A percentile compares a stretch with the other conserved stretches of the same genome.
Evolutionary conservation across 176 grass and related monocot genomes (phyloP).

Genomic region (Rhynchospora tenuis): DNA sequence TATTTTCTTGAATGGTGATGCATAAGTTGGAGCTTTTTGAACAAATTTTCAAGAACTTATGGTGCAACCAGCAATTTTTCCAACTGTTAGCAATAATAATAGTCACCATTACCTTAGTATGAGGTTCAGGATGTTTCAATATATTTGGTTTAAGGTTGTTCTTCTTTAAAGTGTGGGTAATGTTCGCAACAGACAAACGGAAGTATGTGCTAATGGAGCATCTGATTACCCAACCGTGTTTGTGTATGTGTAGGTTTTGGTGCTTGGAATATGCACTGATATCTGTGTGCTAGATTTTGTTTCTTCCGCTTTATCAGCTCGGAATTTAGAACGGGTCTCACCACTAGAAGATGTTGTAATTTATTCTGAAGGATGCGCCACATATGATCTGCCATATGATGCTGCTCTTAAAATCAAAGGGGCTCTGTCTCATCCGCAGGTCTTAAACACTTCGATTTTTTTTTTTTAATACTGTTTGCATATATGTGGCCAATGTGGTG

Average conservation of each 20-base stretch:
- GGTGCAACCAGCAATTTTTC: not conserved
- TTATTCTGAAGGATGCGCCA: slow-evolving; percentile 85
- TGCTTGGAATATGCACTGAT: slow-evolving; percentile 82
- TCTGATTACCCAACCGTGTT: not conserved
- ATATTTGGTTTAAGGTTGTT: not conserved
- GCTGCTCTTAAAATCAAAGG: slow-evolving; percentile 58
- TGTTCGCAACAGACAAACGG: not conserved
- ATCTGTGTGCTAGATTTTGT: slow-evolving; percentile 78
- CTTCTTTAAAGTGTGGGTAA: not conserved
- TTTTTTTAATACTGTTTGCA: not conserved
- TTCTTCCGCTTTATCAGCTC: slow-evolving; percentile 60
- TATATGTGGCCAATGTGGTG: not conserved
- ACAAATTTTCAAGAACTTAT: not conserved
- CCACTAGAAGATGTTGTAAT: slow-evolving; percentile 72
- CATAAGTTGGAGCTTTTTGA: not conserved
- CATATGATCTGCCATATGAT: slow-evolving; percentile 68
- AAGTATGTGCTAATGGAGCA: not conserved
- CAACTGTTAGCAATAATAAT: not conserved
- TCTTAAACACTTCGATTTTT: slow-evolving; percentile 20
- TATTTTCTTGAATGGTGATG: not conserved
- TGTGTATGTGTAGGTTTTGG: slow-evolving; percentile 67
- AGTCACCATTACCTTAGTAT: not conserved
- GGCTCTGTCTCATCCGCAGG: slow-evolving; percentile 79
- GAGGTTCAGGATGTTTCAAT: not conserved
- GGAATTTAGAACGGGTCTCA: slow-evolving; percentile 64